These are phyloP conservation scores for Bipolaris gigantea DNA, from an alignment of 2,329 filamentous ascomycete species.

Conservation along the genomic window DNA sequence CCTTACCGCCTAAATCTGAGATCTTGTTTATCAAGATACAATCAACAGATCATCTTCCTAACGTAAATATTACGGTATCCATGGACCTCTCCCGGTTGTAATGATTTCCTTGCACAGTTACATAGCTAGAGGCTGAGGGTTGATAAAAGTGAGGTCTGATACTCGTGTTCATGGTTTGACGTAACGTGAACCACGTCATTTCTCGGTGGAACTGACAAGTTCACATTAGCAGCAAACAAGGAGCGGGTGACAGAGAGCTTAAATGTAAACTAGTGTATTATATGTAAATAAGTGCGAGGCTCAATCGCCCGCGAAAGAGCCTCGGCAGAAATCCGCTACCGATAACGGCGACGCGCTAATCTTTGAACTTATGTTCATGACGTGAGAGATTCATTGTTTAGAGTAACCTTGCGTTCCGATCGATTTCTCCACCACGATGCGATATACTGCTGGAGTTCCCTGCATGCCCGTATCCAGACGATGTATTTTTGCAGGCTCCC, in stretches of 20 bases:
- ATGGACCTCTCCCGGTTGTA: too few relatives aligned
- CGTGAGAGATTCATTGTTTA: constrained; percentile 8
- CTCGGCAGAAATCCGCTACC: constrained; percentile 4
- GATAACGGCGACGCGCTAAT: constrained; percentile 11
- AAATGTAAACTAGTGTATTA: neutral
- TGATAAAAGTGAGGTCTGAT: neutral
- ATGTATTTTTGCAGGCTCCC: constrained; percentile 46
- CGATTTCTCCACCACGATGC: neutral
- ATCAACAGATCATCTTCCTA: too few relatives aligned
- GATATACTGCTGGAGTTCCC: constrained; percentile 1
- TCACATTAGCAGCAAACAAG: too few relatives aligned
- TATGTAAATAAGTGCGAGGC: neutral
- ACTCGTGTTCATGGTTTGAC: neutral
- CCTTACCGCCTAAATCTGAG: too few relatives aligned
- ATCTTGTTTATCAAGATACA: too few relatives aligned
- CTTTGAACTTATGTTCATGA: constrained; percentile 15
- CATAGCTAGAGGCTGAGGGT: neutral
- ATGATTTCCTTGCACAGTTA: neutral
- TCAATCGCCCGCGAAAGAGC: neutral
- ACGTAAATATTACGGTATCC: neutral
- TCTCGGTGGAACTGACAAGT: neutral
- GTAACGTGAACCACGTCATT: neutral
- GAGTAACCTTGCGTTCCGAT: neutral
- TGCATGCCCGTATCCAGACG: constrained; percentile 37
- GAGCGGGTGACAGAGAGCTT: too few relatives aligned